Percentiles rank a stretch among this genome's conserved stretches.
phyloP scores from a whole-genome alignment of 2,329 filamentous ascomycete species.

The Scytalidium sp. region DNA sequence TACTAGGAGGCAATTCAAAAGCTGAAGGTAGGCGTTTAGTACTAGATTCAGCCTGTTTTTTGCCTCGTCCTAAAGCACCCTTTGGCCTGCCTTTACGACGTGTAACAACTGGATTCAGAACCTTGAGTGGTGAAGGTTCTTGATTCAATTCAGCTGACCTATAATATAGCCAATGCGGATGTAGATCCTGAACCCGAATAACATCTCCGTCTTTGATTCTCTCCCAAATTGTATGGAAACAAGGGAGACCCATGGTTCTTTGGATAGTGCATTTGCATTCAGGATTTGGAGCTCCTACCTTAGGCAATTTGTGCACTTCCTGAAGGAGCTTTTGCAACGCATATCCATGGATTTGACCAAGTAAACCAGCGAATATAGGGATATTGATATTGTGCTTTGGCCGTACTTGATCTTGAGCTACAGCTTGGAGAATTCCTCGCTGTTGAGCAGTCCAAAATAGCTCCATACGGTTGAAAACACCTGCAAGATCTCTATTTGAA shows the following conservation, averaged over 20 bases:
- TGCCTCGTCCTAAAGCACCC: too few relatives aligned
- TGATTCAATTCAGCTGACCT: too few relatives aligned
- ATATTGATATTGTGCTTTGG: not conserved
- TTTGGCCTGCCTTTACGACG: too few relatives aligned
- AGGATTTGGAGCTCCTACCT: not conserved
- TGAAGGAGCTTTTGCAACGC: not conserved
- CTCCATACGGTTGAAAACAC: not conserved
- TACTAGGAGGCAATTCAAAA: too few relatives aligned
- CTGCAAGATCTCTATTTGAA: not conserved
- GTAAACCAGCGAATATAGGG: not conserved
- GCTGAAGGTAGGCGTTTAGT: too few relatives aligned
- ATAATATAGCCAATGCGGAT: too few relatives aligned
- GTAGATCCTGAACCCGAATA: not conserved
- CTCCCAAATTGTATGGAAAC: not conserved
- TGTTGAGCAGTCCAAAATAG: not conserved
- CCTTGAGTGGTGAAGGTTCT: too few relatives aligned
- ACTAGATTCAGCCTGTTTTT: too few relatives aligned
- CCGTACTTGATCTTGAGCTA: not conserved
- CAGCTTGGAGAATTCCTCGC: not conserved
- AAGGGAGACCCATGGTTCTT: not conserved
- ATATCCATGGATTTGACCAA: not conserved
- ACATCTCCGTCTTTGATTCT: not conserved
- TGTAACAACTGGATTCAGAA: too few relatives aligned
- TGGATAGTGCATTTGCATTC: not conserved
- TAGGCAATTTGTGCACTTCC: not conserved